Evolutionary conservation across 352 stramenopile genomes (phyloP), one percentile per base, ranked within the genome.

Genomic region (Phytophthora hybrid): DNA sequence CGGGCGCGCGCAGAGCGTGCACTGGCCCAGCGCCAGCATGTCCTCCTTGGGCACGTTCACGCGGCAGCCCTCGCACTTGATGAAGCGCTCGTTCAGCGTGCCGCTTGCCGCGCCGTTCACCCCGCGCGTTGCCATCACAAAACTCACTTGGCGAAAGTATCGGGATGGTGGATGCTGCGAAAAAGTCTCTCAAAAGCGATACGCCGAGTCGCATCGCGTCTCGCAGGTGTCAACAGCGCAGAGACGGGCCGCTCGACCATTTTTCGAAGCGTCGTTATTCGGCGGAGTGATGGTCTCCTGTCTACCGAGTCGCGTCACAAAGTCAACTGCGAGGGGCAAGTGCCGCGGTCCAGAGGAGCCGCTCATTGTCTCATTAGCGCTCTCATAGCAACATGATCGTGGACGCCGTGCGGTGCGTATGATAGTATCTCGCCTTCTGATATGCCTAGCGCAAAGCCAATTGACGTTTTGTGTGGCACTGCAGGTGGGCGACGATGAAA

Each of bases 41-140:
- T 93, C 86, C 37, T 93, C 82, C 78, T 93, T 93, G 4, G 88
- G 88, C 19, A 94, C 80, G 69, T 94, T 94, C n/a, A 94, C 85
- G 29, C 78, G 74, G 66, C 88, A 94, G 13, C 83, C 83, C 1
- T 39, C 74, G 74, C 88, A 94, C 73, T 90, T 94, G 78, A 94
- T 90, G 69, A 94, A 94, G 51, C 88, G 88, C 73, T 83, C 83
- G 69, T 91, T 94, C 46, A 94, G 68, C 66, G 84, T 87, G 31
- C 74, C 82, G 26, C 74, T 82, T 31, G 78, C 68, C 37, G 85
- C 83, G 47, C 83, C 85, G 76, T 93, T 90, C 54, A 90, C 71
- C 1, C 85, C 85, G 0, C 68, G 61, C 31, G 71, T 67, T 46
- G 78, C 78, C 82, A 88, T 89, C 11, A 62, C 72, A 1, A 13